Base-by-base conservation (phyloP, 768 basidiomycete genomes). In the Boletus reticulatus region DNA sequence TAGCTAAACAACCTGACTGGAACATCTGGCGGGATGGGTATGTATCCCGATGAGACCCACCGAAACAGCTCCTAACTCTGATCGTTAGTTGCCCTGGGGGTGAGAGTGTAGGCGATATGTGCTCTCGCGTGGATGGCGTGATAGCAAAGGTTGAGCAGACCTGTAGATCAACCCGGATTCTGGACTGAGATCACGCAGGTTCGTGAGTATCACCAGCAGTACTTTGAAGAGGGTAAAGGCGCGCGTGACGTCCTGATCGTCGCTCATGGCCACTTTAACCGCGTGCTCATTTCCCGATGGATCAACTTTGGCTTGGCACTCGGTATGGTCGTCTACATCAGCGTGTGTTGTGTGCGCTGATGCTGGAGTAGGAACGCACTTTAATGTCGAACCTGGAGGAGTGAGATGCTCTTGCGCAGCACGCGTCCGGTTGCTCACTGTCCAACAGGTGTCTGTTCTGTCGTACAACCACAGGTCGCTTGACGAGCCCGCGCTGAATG, bases 1-100 rank as follows among this genome's bases (percentile, higher is more conserved):
- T 84, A 57, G 78, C 77, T 47, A 78, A 74, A 53, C 80, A 75
- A 48, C 75, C 80, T 4, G 69, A 65, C 34, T 98, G 93, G 93
- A 64, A 68, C n/a, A 94, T 95, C 63, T 96, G 92, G 92, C 79
- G 70, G 39, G 88, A 94, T 64, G 93, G 91, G 87, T 87, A 68
- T 36, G 77, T 71, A 11, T 45, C 38, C 39, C 39, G 22, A 31
- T 12, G 37, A 39, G 27, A 19, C 37, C 13, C 20, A n/a, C 22
- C n/a, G 36, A 37, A 44, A 37, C 34, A 16, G n/a, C 19, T 34
- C 48, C 38, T 24, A 27, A 43, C 55, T 56, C 49, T 46, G 65
- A 41, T 50, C 60, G 27, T 37, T 49, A 92, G 91, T 3, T 96
- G 94, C 62, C 92, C 93, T 13, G 87, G 85, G 17, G 95, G 95